Conservation (phyloP, 164 flowering plant species). For the Vitis labrusca region DNA sequence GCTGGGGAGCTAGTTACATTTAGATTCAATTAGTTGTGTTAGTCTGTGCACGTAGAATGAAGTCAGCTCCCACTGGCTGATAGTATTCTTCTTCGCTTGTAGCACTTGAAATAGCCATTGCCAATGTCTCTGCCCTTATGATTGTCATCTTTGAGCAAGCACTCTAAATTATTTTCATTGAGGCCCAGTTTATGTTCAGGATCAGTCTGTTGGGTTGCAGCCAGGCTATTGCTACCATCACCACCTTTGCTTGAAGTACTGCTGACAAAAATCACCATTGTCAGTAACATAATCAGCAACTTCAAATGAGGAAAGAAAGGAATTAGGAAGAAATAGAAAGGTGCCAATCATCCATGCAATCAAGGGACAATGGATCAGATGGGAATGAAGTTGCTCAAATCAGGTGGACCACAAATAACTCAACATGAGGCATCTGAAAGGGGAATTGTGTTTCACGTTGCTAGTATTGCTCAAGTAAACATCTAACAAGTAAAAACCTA, state of each 20-base stretch:
- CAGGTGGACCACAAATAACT: not conserved
- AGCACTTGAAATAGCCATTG: conserved; percentile 1
- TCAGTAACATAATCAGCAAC: conserved; percentile 4
- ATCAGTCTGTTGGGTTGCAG: not conserved
- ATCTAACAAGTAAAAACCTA: too few relatives aligned
- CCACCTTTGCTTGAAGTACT: not conserved
- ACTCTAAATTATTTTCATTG: not conserved
- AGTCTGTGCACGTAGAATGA: not conserved
- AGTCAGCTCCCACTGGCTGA: not conserved
- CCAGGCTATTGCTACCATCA: not conserved
- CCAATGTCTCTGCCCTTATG: not conserved
- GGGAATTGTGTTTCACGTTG: not conserved
- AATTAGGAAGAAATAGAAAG: not conserved
- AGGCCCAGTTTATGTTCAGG: not conserved
- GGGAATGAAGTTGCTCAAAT: not conserved
- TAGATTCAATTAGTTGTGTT: not conserved
- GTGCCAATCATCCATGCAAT: not conserved
- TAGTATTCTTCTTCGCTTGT: conserved; percentile 13
- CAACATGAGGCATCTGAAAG: not conserved
- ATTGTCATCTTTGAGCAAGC: not conserved
- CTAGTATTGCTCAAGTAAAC: too few relatives aligned
- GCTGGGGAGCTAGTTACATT: not conserved
- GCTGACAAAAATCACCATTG: conserved; percentile 9
- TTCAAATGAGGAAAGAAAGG: not conserved
- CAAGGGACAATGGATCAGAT: not conserved